Base-by-base conservation (phyloP, 208 protist genomes). In the Acanthamoeba triangularis region DNA sequence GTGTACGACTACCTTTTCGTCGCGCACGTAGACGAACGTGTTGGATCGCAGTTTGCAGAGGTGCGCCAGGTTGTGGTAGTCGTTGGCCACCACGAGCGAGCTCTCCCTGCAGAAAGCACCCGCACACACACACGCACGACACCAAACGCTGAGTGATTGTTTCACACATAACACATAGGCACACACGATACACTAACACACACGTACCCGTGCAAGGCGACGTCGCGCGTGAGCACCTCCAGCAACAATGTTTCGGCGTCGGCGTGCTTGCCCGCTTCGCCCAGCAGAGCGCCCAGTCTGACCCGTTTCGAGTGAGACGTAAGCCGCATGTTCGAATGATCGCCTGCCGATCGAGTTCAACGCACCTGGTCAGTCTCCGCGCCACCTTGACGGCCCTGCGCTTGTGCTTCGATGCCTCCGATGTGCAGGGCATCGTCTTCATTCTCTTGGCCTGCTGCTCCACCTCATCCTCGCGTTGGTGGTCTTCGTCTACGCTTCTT, bases 1-100 rank as follows among this genome's bases (percentile, higher is more conserved):
- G n/a, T n/a, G n/a, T n/a, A n/a, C n/a, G n/a, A n/a, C n/a, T 88
- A 88, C 80, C 80, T 90, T 90, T 28, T 90, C 84, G 25, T 90
- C 84, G 5, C 84, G n/a, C 52, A 90, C 84, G 59, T 90, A 90
- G 84, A 90, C 84, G 44, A 90, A 90, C 18, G 84, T 90, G 41
- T 90, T 90, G 33, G 84, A 90, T 8, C 35, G 0, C 5, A 90
- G 52, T 14, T 65, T 59, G 84, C 84, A 90, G n/a, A 90, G 23
- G 18, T 90, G 84, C 13, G 84, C 84, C 84, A 90, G n/a, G 41
- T 90, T 41, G 84, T 65, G 44, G 20, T 69, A 90, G 41, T 90
- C 49, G 54, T 67, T 67, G 84, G 84, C 84, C 49, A 90, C 84
- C 41, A 30, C 33, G 30, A 90, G 47, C 7, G 59, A 69, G 11